Conservation (phyloP, 371 early-diverging fungal genomes). For the Mortierella sp. region DNA sequence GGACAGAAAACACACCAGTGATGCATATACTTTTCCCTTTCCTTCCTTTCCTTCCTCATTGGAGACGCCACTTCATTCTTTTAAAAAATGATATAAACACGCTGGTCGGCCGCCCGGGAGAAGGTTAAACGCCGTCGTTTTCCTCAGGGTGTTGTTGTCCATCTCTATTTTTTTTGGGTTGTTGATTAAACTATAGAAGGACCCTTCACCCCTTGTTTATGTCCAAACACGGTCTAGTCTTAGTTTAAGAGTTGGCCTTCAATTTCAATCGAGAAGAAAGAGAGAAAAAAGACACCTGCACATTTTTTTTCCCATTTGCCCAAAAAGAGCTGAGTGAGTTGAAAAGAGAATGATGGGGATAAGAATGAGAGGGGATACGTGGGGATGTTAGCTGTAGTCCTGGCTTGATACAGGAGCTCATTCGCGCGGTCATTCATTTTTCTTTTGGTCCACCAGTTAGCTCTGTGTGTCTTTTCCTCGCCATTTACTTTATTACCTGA, state of each 20-base stretch:
- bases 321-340: not conserved
- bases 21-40: too few relatives aligned
- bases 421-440: not conserved
- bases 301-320: not conserved
- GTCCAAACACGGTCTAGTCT: slow-evolving; percentile 4
- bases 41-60: too few relatives aligned
- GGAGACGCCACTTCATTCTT: too few relatives aligned
- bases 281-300: not conserved
- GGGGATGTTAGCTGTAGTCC: not conserved
- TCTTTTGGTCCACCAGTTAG: not conserved
- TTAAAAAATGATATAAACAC: not conserved
- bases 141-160: too few relatives aligned
- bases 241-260: not conserved
- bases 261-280: too few relatives aligned
- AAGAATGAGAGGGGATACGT: not conserved
- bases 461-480: not conserved
- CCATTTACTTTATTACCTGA: not conserved
- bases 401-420: not conserved
- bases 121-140: not conserved
- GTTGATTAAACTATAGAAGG: not conserved
- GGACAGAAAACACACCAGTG: too few relatives aligned
- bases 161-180: too few relatives aligned
- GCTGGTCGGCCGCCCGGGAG: too few relatives aligned
- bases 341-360: not conserved
- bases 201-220: too few relatives aligned